phyloP scores from a whole-genome alignment of 441 rosid genomes.

The Pelargonium cotyledonis region DNA sequence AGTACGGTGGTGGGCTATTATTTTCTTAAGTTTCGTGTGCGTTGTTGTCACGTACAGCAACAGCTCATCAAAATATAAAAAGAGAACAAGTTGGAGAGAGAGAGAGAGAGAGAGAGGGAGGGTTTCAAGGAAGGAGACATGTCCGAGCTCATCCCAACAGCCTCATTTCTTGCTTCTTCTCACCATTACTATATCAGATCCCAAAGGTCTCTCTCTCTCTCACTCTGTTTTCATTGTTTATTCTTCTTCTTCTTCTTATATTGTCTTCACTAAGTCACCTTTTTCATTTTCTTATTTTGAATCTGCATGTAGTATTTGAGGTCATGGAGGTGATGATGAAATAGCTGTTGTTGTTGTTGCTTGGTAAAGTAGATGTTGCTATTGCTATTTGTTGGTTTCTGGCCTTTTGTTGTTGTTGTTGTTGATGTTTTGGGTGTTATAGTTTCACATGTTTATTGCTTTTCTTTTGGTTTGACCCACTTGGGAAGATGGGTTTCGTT shows the following conservation, averaged over 20 bases:
- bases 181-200: constrained; percentile 19
- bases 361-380: constrained; percentile 14
- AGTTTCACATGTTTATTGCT: not conserved
- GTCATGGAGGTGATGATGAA: constrained; percentile 11
- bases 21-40: not conserved
- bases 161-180: constrained; percentile 26
- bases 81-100: not conserved
- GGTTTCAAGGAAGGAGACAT: constrained; percentile 38
- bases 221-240: constrained; percentile 2
- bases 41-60: not conserved
- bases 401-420: not conserved
- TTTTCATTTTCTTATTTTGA: not conserved
- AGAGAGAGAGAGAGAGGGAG: not conserved
- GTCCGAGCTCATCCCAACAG: constrained; percentile 35
- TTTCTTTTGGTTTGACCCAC: not conserved
- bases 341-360: constrained; percentile 11
- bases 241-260: not conserved
- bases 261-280: not conserved
- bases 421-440: constrained; percentile 6
- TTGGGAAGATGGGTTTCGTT: not conserved
- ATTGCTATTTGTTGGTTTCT: not conserved
- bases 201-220: constrained; percentile 23
- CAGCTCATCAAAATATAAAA: not conserved
- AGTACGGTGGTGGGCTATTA: not conserved
- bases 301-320: constrained; percentile 25